Evolutionary conservation across 257 asterid genomes (phyloP).

Genomic region (Avicennia marina): DNA sequence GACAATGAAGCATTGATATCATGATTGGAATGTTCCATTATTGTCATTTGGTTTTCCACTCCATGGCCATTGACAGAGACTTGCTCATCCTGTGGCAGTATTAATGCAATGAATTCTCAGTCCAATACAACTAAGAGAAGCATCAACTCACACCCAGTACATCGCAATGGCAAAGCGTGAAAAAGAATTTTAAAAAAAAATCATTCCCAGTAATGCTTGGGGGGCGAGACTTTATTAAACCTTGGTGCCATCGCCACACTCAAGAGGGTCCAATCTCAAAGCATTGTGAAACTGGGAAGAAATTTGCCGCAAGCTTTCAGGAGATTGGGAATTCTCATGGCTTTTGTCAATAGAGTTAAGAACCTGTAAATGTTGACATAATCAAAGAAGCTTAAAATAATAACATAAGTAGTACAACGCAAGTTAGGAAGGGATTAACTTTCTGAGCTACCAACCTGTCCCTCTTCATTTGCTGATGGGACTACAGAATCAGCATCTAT

Average conservation of each 20-base stretch:
- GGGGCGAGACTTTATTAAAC: too few relatives aligned
- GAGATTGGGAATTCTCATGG: slow-evolving; percentile 35
- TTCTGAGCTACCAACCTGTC: slow-evolving; percentile 32
- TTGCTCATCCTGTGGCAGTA: slow-evolving; percentile 38
- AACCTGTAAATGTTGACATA: slow-evolving; percentile 24
- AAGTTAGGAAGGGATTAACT: neutral
- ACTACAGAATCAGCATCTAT: slow-evolving; percentile 35
- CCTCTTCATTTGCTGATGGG: slow-evolving; percentile 41
- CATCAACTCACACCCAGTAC: slow-evolving; percentile 1
- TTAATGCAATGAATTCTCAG: slow-evolving; percentile 11
- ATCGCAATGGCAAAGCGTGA: too few relatives aligned
- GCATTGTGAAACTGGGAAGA: slow-evolving; percentile 59
- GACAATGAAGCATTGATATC: slow-evolving; percentile 24
- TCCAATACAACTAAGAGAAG: slow-evolving; percentile 13
- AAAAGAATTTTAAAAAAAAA: slow-evolving; percentile 5
- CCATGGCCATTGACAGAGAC: slow-evolving; percentile 26
- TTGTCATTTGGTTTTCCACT: slow-evolving; percentile 29
- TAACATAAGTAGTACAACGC: neutral
- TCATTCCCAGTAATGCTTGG: slow-evolving; percentile 7
- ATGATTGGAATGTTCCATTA: slow-evolving; percentile 32
- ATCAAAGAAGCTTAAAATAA: neutral
- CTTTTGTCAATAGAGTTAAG: slow-evolving; percentile 31
- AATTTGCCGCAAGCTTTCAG: slow-evolving; percentile 45
- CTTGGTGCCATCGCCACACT: slow-evolving; percentile 39
- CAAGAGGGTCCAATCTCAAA: slow-evolving; percentile 40